Evolutionary conservation across 345 rosid genomes (phyloP), one percentile per base, ranked within the genome.

Genomic region (Toxicodendron radicans): DNA sequence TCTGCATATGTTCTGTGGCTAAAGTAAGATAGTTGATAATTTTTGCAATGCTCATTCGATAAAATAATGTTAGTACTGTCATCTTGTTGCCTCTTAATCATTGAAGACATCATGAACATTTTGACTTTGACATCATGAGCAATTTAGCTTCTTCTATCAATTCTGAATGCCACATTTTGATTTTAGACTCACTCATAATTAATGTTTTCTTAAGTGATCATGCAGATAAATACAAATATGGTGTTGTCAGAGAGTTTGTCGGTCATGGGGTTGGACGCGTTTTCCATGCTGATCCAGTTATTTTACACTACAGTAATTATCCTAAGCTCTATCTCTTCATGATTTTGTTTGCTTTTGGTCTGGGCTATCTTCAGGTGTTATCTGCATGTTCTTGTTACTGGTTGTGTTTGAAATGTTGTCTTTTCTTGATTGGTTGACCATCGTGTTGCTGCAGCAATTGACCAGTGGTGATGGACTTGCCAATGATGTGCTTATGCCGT

Each of bases 231-330:
- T 84, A 88, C 79, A 67, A 63, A 23, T 95, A 86, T 64, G 99
- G 97, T 70, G 95, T 95, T 45, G 95, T 95, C 24, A 72, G 73
- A 52, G 88, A 92, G 66, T 95, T 89, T 85, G 97, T 92, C 60
- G 97, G 99, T 79, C 99, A 95, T 54, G 97, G 99, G 20, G 88
- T 92, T 79, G 99, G 99, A 43, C 85, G 83, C 20, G 91, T 95
- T 79, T 95, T 95, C 78, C 97, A 92, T 68, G 88, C 97, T 1
- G 97, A 91, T 85, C 97, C 97, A 51, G 90, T 92, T 65, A 71
- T 95, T 81, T 83, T 81, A 54, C 97, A 95, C 80, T 85, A 58
- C 88, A 79, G 99, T 92, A 91, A 83, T 74, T 70, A 32, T 46
- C 71, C 82, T 38, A n/a, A 70, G 12, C 78, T 64, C 23, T 6